These are phyloP conservation scores for Neodidymelliopsis sp. DNA, from an alignment of 2,329 filamentous ascomycete species.

Conservation along the genomic window DNA sequence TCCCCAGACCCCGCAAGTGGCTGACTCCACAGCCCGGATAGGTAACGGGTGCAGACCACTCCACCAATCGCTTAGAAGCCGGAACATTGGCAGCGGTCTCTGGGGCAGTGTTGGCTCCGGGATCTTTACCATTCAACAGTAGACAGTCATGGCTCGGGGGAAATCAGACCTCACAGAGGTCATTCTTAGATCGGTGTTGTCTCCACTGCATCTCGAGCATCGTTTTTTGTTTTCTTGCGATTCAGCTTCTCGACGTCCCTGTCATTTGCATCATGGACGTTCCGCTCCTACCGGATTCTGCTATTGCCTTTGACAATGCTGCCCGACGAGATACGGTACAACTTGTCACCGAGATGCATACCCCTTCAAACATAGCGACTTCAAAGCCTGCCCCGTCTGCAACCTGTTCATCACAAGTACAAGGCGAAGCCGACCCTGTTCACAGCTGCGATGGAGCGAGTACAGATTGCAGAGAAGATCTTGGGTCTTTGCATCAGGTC, in stretches of 20 bases:
- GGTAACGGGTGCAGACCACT: not conserved
- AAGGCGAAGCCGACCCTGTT: too few relatives aligned
- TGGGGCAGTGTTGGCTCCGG: conserved; percentile 12
- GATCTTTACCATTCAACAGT: not conserved
- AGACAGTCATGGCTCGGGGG: conserved; percentile 1
- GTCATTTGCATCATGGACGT: not conserved
- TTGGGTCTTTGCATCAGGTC: too few relatives aligned
- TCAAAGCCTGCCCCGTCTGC: not conserved
- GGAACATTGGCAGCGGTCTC: conserved; percentile 25
- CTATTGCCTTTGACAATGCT: not conserved
- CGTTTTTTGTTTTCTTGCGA: not conserved
- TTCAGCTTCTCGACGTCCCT: not conserved
- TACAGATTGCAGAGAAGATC: too few relatives aligned
- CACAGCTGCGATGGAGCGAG: too few relatives aligned
- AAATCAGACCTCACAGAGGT: not conserved
- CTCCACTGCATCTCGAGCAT: not conserved
- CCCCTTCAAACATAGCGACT: not conserved
- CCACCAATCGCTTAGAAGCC: conserved; percentile 15
- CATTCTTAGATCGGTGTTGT: not conserved
- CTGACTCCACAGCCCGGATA: conserved; percentile 8
- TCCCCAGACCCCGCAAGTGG: conserved; percentile 17
- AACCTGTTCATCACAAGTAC: not conserved
- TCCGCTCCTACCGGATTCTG: too few relatives aligned
- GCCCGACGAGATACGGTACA: too few relatives aligned
- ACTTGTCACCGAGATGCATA: not conserved